phyloP scores from a whole-genome alignment of 352 stramenopile species.

The Pythium sp. region DNA sequence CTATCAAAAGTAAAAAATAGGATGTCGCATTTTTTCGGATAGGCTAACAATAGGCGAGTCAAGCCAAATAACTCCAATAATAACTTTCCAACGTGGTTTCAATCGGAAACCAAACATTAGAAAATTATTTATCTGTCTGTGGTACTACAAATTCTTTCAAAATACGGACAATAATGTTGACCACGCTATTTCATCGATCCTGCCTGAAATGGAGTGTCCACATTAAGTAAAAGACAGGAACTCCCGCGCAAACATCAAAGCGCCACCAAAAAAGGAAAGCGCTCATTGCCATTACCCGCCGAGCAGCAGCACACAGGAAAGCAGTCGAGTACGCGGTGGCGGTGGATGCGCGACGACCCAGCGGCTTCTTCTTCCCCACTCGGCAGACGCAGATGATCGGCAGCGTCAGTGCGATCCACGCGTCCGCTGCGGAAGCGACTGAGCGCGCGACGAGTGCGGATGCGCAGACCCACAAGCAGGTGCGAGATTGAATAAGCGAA shows the following conservation, averaged over 20 bases:
- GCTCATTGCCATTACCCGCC: too few relatives aligned
- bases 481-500: neutral
- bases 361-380: neutral
- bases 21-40: too few relatives aligned
- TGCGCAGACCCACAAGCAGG: neutral
- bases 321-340: neutral
- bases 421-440: neutral
- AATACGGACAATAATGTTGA: too few relatives aligned
- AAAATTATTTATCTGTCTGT: too few relatives aligned
- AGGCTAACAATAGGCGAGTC: too few relatives aligned
- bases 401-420: neutral
- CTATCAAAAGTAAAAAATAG: too few relatives aligned
- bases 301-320: neutral
- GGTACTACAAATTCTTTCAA: too few relatives aligned
- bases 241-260: constrained; percentile 5
- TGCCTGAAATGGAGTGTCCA: neutral
- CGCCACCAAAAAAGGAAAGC: neutral
- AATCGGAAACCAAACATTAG: too few relatives aligned
- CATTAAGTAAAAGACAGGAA: neutral
- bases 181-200: too few relatives aligned
- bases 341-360: neutral
- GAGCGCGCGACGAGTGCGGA: neutral
- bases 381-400: neutral
- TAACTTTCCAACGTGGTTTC: too few relatives aligned
- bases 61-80: too few relatives aligned